Base-by-base conservation (phyloP, 192 early-diverging fungal species). In the Podila horticola region DNA sequence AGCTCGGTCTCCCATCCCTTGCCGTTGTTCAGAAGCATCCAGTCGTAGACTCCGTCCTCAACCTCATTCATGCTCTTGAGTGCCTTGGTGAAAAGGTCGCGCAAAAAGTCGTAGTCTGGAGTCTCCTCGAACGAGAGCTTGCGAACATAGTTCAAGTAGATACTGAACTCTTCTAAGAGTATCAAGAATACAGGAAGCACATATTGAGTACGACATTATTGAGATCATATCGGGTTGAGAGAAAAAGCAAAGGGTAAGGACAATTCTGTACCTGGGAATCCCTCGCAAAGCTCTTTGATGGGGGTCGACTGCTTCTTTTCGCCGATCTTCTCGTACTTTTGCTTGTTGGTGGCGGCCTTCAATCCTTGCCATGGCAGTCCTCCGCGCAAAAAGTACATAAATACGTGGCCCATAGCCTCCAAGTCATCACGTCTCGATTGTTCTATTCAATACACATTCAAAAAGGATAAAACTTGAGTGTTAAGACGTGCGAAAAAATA, bases 241-340 rank as follows among this genome's bases (percentile, higher is more conserved):
- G 7, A 72, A 13, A 7, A 24, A 15, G 8, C 58, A 65, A 64
- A 29, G 34, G n/a, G 26, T 17, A 15, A 12, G 41, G 19, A 29
- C 22, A 26, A 71, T 60, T 22, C 74, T 75, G 45, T 85, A 91
- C 90, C 90, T 72, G 97, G 97, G 79, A 92, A 95, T 63, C 93
- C 92, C 36, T 95, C 93, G 69, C 96, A 96, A 29, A 99, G 88
- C 70, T 98, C 97, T 72, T 93, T 92, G 74, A 98, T 90, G 24
- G 88, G 87, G 0, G 95, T 94, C 48, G 90, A 90, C 75, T 97
- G 97, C 85, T 99, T 99, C 89, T 96, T 96, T 85, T 99, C 97
- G 49, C 97, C 97, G 84, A 99, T 99, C 83, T 97, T 96, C 82
- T 99, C 97, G 84, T 99, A 99, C 74, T 99, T 99, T 90, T 99